These are phyloP conservation scores for Fraxinus paxiana DNA, from an alignment of 305 asterid species.

Conservation along the genomic window DNA sequence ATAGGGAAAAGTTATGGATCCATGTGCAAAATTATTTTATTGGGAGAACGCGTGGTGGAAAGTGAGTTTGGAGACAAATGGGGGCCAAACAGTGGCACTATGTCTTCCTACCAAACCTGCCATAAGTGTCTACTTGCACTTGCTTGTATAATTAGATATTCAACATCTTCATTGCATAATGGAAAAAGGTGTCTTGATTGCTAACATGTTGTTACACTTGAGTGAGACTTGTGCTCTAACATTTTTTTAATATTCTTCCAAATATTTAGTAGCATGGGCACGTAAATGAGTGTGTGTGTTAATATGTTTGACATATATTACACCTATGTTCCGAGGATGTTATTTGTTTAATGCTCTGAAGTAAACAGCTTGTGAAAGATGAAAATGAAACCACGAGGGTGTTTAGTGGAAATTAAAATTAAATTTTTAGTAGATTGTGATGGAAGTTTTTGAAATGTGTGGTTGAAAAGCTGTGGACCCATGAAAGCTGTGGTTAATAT, in stretches of 20 bases:
- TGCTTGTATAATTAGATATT: not conserved
- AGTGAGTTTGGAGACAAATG: not conserved
- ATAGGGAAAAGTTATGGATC: not conserved
- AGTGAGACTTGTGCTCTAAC: not conserved
- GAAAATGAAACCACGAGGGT: not conserved
- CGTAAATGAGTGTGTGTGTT: not conserved
- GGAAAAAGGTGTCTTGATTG: not conserved
- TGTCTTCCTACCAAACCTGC: not conserved
- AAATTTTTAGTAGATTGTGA: no score
- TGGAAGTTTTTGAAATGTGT: no score
- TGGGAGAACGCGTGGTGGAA: not conserved
- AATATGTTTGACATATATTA: not conserved
- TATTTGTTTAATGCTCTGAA: not conserved
- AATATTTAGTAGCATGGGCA: not conserved
- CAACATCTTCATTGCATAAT: not conserved
- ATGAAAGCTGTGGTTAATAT: no score
- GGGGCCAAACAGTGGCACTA: not conserved
- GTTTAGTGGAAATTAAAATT: no score
- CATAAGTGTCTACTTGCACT: not conserved
- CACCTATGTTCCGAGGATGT: not conserved
- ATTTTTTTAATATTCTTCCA: not conserved
- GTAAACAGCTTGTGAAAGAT: not conserved
- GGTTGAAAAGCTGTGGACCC: no score
- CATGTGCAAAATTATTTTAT: not conserved
- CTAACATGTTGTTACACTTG: not conserved